Evolutionary conservation across 768 basidiomycete genomes (phyloP).

Genomic region (Grammothele lineata): DNA sequence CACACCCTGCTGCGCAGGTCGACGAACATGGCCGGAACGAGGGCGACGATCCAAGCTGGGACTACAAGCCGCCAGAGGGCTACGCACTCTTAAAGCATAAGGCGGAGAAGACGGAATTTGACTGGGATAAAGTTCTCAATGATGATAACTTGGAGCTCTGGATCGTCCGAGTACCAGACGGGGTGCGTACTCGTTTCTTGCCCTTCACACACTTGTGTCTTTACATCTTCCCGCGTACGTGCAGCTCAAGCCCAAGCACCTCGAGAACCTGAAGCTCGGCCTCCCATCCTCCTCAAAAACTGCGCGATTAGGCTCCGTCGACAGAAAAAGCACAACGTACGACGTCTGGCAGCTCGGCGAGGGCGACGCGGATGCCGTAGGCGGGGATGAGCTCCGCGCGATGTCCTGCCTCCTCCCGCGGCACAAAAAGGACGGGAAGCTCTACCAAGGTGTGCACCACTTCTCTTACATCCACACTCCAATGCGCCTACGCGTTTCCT

Average conservation of each 20-base stretch:
- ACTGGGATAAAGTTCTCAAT: conserved; percentile 60
- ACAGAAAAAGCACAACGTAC: conserved; percentile 50
- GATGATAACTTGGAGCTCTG: conserved; percentile 63
- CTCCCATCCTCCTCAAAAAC: conserved; percentile 34
- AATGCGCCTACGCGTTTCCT: too few species aligned
- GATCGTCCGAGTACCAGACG: conserved; percentile 65
- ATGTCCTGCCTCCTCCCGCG: conserved; percentile 65
- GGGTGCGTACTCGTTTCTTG: conserved; percentile 39
- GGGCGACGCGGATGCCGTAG: conserved; percentile 32
- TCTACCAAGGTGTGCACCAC: conserved; percentile 48
- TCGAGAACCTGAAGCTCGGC: conserved; percentile 49
- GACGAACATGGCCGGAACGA: conserved; percentile 43
- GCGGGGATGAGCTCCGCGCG: conserved; percentile 60
- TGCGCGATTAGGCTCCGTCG: conserved; percentile 43
- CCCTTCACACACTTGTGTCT: background rate
- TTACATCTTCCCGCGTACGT: background rate
- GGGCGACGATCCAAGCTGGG: conserved; percentile 49
- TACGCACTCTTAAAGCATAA: conserved; percentile 43
- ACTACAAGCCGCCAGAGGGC: conserved; percentile 54
- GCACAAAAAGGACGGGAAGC: conserved; percentile 51
- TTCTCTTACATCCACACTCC: background rate
- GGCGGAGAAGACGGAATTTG: conserved; percentile 46
- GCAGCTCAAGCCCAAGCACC: conserved; percentile 63
- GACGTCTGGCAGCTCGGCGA: conserved; percentile 65
- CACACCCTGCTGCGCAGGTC: conserved; percentile 8